Evolutionary conservation across 2,329 filamentous ascomycete species (phyloP).

Genomic region (Cryphonectria radicalis): DNA sequence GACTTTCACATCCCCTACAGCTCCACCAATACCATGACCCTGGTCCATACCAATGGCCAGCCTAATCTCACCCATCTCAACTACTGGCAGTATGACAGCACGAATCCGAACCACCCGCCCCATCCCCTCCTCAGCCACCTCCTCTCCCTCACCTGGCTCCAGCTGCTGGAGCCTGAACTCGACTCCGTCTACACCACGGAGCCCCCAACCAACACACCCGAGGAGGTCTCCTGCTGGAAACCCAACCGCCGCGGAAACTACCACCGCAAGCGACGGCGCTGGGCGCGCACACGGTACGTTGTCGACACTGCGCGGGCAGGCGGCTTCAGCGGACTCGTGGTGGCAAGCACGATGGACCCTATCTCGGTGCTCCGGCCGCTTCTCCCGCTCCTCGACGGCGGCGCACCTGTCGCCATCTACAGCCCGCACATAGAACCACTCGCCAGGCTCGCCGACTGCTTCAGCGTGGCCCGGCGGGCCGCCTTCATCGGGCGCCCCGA

Average conservation of each 20-base stretch:
- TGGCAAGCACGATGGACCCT: constrained; percentile 83
- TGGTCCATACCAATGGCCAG: constrained; percentile 81
- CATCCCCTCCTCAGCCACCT: constrained; percentile 86
- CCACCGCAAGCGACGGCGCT: constrained; percentile 85
- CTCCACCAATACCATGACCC: constrained; percentile 74
- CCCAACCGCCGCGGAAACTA: constrained; percentile 82
- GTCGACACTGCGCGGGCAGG: constrained; percentile 77
- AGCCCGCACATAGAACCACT: constrained; percentile 80
- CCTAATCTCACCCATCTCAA: constrained; percentile 86
- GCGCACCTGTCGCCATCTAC: constrained; percentile 85
- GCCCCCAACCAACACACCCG: constrained; percentile 62
- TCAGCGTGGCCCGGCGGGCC: constrained; percentile 76
- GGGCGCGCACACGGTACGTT: constrained; percentile 71
- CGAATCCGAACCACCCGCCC: constrained; percentile 63
- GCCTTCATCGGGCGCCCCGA: constrained; percentile 67
- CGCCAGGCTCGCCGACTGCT: constrained; percentile 77
- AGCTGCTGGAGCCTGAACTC: constrained; percentile 76
- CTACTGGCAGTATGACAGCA: constrained; percentile 84
- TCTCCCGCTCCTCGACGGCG: constrained; percentile 81
- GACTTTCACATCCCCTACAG: constrained; percentile 69
- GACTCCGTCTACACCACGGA: constrained; percentile 75
- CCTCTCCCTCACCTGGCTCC: constrained; percentile 87
- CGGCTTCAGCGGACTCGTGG: constrained; percentile 80
- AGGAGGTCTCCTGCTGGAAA: constrained; percentile 73
- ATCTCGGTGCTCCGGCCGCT: constrained; percentile 73